These are phyloP conservation scores for Huntiella decipiens DNA, from an alignment of 2,329 filamentous ascomycete genomes.

Conservation along the genomic window DNA sequence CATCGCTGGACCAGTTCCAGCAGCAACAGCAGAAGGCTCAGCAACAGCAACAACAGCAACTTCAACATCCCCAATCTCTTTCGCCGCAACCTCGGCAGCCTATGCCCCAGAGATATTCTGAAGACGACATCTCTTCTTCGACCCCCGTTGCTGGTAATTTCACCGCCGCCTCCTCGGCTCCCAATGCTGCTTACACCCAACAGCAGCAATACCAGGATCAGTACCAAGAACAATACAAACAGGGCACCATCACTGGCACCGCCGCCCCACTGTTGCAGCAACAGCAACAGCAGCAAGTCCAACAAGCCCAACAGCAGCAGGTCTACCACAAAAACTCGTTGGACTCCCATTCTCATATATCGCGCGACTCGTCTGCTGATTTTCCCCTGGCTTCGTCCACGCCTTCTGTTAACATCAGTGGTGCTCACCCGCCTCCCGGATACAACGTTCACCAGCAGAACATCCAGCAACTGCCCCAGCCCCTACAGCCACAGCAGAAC, in stretches of 20 bases:
- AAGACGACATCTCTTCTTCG: conserved; percentile 2
- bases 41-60: conserved; percentile 6
- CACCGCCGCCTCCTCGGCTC: neutral
- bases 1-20: conserved; percentile 5
- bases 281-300: conserved; percentile 22
- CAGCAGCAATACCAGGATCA: neutral
- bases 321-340: conserved; percentile 11
- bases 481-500: conserved; percentile 26
- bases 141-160: neutral
- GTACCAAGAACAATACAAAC: neutral
- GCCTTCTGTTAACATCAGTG: conserved; percentile 9
- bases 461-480: neutral
- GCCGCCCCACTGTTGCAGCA: conserved; percentile 16
- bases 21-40: conserved; percentile 18
- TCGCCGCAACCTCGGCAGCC: conserved; percentile 1
- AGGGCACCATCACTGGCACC: conserved; percentile 7
- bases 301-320: conserved; percentile 18
- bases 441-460: neutral
- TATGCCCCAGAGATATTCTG: neutral
- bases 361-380: conserved; percentile 40
- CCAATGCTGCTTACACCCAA: neutral
- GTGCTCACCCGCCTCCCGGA: conserved; percentile 21
- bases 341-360: conserved; percentile 35
- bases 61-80: conserved; percentile 19
- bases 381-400: conserved; percentile 20